phyloP scores from a whole-genome alignment of 23 red algal species.

The Gracilariopsis chorda region DNA sequence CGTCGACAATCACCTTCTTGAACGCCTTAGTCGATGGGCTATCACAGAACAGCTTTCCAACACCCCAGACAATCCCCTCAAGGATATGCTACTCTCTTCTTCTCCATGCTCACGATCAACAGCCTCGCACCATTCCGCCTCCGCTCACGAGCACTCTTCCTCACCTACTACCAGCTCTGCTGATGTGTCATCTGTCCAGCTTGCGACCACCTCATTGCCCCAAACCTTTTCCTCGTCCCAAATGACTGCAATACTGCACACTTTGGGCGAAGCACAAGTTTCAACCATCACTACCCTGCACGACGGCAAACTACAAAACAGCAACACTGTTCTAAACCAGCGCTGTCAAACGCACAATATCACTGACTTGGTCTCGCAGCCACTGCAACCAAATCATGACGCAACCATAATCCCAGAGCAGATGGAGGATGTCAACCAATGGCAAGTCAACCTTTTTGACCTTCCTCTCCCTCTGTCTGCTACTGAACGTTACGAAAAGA shows the following conservation, averaged over 20 bases:
- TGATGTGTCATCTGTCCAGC: neutral
- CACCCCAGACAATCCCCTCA: neutral
- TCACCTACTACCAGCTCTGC: neutral
- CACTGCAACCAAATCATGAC: neutral
- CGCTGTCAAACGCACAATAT: neutral
- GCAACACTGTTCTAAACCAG: neutral
- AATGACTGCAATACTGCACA: neutral
- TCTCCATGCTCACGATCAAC: neutral
- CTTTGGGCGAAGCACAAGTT: neutral
- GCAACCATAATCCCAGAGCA: too few species aligned
- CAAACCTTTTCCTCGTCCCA: neutral
- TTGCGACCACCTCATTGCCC: neutral
- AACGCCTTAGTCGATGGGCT: conserved; percentile 36
- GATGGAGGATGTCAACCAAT: neutral
- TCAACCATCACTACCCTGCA: neutral
- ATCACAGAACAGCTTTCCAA: conserved; percentile 33
- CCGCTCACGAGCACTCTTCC: neutral
- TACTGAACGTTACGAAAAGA: neutral
- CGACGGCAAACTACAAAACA: neutral
- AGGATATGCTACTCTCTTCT: neutral
- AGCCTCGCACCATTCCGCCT: neutral
- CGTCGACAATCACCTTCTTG: conserved; percentile 14
- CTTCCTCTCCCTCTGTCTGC: too few species aligned
- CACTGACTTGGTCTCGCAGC: neutral
- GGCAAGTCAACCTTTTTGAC: neutral